phyloP scores from a whole-genome alignment of 1,284 basidiomycete species.

The Psilocybe mexicana region DNA sequence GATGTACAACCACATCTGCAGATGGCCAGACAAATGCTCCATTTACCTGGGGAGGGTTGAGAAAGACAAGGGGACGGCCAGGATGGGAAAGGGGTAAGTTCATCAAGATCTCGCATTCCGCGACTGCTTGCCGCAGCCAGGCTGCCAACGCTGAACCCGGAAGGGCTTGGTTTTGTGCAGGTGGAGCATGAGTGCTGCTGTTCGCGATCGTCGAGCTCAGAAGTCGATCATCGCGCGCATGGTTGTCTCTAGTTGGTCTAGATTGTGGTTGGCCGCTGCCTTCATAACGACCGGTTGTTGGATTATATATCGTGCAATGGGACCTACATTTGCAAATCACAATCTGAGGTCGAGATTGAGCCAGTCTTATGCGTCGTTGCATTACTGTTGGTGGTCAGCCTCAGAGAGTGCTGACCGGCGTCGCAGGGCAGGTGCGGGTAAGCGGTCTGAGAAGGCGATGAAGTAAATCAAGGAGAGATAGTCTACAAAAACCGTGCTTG shows the following conservation, averaged over 20 bases:
- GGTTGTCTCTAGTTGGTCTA: slow-evolving; percentile 1
- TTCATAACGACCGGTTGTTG: neutral
- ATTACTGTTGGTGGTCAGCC: too few relatives aligned
- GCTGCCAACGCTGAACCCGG: neutral
- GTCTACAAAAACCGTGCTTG: too few relatives aligned
- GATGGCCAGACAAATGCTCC: slow-evolving; percentile 4
- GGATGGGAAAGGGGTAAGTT: neutral
- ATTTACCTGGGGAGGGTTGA: neutral
- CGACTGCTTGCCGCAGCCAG: neutral
- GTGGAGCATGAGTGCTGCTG: too few relatives aligned
- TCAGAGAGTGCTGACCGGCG: too few relatives aligned
- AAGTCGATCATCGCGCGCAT: neutral
- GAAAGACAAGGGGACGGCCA: slow-evolving; percentile 1
- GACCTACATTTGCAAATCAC: slow-evolving; percentile 3
- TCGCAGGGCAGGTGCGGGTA: too few relatives aligned
- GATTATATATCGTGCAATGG: slow-evolving; percentile 3
- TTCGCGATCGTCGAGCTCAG: too few relatives aligned
- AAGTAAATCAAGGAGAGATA: too few relatives aligned
- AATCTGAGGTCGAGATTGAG: neutral
- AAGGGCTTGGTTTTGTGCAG: too few relatives aligned
- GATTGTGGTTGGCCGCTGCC: neutral
- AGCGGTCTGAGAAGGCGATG: too few relatives aligned
- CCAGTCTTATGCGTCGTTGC: neutral
- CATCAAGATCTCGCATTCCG: slow-evolving; percentile 2
- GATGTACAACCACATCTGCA: neutral